Base-by-base conservation (phyloP, 768 basidiomycete genomes). In the Boletus sp. region DNA sequence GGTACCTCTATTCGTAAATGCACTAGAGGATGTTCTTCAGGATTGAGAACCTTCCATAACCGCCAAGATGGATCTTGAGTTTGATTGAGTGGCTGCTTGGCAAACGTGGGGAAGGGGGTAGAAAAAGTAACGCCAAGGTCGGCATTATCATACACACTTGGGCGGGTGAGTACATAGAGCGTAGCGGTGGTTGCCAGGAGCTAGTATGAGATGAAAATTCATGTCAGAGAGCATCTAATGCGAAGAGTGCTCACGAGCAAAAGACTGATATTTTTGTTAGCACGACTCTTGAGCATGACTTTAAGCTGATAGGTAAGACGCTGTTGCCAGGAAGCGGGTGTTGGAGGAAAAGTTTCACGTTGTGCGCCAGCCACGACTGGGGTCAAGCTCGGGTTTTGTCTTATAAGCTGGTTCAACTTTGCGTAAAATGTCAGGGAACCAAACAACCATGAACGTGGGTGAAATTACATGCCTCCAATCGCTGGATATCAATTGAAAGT, bases 401-500 rank as follows among this genome's bases (percentile, higher is more conserved):
- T 81, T 21, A 97, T 75, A 10, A 98, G 78, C 68, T 99, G 92
- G 53, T 90, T 88, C 41, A 96, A 78, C 88, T 94, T 60, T 38
- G 49, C 43, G 42, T 6, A 35, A 10, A 48, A 19, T 37, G 50
- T 70, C 49, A 68, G 62, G 4, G 7, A 45, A 51, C 29, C 25
- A 47, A 46, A 25, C 14, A 34, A 34, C 13, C 17, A 44, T 34
- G 15, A 35, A 33, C 1, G 35, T 54, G 34, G 23, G 29, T 7
- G 6, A n/a, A 7, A 42, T 8, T 30, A 27, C 79, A 46, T 63
- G 84, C 87, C 75, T 96, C 96, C 25, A 99, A 73, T 43, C 96
- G 84, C 61, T 97, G 94, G 43, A 98, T 85, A 74, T 99, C 96
- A 61, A 99, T 97, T 0, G 93, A 93, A 23, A 99, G 75, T 27